phyloP scores from a whole-genome alignment of 2,329 filamentous ascomycete genomes.

The Aspergillus sp. region DNA sequence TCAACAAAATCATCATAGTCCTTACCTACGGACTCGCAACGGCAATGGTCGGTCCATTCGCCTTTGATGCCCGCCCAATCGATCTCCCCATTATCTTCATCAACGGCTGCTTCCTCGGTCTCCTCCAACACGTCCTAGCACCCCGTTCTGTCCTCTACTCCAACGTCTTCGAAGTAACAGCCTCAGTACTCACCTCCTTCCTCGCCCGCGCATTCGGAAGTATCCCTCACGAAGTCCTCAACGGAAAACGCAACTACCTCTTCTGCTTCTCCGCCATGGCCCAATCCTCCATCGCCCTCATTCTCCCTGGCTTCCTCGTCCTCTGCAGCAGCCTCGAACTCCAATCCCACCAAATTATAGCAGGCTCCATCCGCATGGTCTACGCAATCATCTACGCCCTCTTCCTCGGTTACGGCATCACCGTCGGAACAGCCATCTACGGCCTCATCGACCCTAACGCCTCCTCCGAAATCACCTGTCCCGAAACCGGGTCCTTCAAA shows the following conservation, averaged over 20 bases:
- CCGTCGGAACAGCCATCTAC: constrained; percentile 61
- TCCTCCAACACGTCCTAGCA: constrained; percentile 69
- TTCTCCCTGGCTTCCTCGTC: constrained; percentile 65
- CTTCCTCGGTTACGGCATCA: constrained; percentile 68
- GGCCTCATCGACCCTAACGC: constrained; percentile 56
- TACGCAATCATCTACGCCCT: constrained; percentile 71
- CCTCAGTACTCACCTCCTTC: constrained; percentile 63
- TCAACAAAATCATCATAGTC: constrained; percentile 50
- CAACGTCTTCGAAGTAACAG: constrained; percentile 62
- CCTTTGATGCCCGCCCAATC: constrained; percentile 70
- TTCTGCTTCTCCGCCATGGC: constrained; percentile 71
- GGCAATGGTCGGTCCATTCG: constrained; percentile 71
- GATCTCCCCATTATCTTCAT: constrained; percentile 74
- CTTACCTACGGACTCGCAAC: constrained; percentile 71
- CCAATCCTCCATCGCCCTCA: constrained; percentile 70
- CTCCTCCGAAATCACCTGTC: constrained; percentile 44
- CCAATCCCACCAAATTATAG: constrained; percentile 64
- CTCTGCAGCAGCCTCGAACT: constrained; percentile 60
- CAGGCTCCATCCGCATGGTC: constrained; percentile 68
- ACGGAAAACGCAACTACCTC: constrained; percentile 32
- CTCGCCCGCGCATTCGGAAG: constrained; percentile 66
- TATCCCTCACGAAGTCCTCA: constrained; percentile 43
- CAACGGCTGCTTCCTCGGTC: constrained; percentile 68
- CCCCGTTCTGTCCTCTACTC: constrained; percentile 65
- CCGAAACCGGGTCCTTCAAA: constrained; percentile 45